A percentile compares a stretch with the other conserved stretches of the same genome.
Evolutionary conservation across 2,329 filamentous ascomycete genomes (phyloP).

Genomic region (Epichloe typhina): DNA sequence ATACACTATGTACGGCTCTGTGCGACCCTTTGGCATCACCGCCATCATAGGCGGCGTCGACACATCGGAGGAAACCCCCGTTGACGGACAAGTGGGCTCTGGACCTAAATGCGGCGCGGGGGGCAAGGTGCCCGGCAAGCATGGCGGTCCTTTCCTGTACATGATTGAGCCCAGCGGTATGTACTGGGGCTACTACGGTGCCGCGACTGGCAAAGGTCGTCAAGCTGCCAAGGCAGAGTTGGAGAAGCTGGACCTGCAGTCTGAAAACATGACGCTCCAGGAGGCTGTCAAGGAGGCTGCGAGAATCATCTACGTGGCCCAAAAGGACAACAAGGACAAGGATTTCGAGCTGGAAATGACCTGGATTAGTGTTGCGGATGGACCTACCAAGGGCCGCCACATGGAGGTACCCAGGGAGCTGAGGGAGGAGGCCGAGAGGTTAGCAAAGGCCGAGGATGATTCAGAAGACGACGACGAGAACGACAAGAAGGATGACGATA

Average conservation of each 20-base stretch:
- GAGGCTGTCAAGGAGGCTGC: slow-evolving; percentile 94
- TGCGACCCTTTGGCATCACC: slow-evolving; percentile 92
- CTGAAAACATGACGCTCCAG: slow-evolving; percentile 61
- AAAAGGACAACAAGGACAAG: slow-evolving; percentile 99
- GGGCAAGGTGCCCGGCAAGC: slow-evolving; percentile 61
- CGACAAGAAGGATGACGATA: slow-evolving; percentile 51
- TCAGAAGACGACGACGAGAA: slow-evolving; percentile 74
- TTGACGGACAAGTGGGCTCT: slow-evolving; percentile 80
- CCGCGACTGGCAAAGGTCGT: slow-evolving; percentile 90
- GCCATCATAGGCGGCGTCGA: slow-evolving; percentile 92
- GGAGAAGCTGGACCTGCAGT: slow-evolving; percentile 86
- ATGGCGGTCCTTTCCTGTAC: slow-evolving; percentile 87
- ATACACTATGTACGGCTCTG: slow-evolving; percentile 93
- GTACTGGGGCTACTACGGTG: slow-evolving; percentile 99
- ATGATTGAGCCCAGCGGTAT: slow-evolving; percentile 97
- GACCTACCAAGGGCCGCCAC: slow-evolving; percentile 85
- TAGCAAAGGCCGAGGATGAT: slow-evolving; percentile 83
- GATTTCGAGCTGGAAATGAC: slow-evolving; percentile 99
- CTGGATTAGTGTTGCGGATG: slow-evolving; percentile 78
- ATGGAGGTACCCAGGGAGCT: slow-evolving; percentile 87
- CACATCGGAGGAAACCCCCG: slow-evolving; percentile 71
- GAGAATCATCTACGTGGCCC: slow-evolving; percentile 90
- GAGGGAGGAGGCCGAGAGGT: slow-evolving; percentile 78
- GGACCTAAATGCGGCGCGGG: slow-evolving; percentile 71
- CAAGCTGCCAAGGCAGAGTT: slow-evolving; percentile 96